Evolutionary conservation across 345 rosid species (phyloP).

Genomic region (Euphorbia pulcherrima): DNA sequence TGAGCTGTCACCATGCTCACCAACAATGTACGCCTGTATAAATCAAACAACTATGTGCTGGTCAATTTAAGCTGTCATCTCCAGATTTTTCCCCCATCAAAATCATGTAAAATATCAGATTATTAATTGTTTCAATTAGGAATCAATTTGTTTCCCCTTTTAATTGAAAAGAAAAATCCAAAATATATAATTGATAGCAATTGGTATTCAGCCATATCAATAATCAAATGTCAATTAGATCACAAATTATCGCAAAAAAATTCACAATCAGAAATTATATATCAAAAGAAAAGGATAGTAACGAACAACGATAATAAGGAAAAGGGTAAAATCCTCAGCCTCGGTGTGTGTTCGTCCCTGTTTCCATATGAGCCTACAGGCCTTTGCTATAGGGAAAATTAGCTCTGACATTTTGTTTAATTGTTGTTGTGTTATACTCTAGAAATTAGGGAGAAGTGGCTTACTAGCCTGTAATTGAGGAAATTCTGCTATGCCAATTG

Average conservation of each 20-base stretch:
- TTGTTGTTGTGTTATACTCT: too few relatives aligned
- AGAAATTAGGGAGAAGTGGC: too few relatives aligned
- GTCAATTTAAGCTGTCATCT: not conserved
- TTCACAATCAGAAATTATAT: too few relatives aligned
- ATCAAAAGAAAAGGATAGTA: too few relatives aligned
- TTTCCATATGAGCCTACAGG: not conserved
- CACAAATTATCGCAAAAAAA: too few relatives aligned
- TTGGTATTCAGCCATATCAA: not conserved
- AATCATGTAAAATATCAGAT: not conserved
- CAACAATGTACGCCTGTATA: conserved; percentile 67
- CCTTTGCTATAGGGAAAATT: too few relatives aligned
- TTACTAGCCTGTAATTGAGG: too few relatives aligned
- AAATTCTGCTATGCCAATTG: too few relatives aligned
- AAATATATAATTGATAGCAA: not conserved
- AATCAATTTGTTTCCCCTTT: not conserved
- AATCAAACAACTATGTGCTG: not conserved
- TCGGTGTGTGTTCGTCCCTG: not conserved
- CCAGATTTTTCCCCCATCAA: not conserved
- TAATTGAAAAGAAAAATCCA: not conserved
- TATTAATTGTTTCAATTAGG: not conserved
- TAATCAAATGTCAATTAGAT: too few relatives aligned
- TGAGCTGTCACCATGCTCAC: conserved; percentile 95
- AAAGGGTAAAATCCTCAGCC: too few relatives aligned
- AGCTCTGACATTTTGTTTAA: too few relatives aligned
- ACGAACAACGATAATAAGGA: too few relatives aligned